Evolutionary conservation across 176 grass and related monocot species (phyloP).

Genomic region (Elymus sibiricus): DNA sequence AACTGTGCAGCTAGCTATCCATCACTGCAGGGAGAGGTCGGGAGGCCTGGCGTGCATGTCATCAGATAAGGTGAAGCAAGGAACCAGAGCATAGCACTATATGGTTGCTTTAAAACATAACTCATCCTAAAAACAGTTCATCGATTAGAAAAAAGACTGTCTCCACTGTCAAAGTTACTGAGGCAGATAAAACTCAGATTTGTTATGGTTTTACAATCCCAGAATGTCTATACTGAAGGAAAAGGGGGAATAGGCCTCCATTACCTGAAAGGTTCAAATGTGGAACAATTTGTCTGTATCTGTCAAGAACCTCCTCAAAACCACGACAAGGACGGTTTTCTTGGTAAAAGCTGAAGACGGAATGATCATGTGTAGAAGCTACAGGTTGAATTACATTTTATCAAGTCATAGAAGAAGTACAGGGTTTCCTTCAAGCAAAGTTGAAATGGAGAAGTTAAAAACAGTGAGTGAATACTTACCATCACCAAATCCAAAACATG

Average conservation of each 20-base stretch:
- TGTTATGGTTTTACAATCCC: not conserved
- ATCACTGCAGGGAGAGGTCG: not conserved
- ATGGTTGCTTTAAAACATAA: not conserved
- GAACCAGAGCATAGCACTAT: not conserved
- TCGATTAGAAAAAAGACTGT: not conserved
- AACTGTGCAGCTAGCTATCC: not conserved
- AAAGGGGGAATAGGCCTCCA: not conserved
- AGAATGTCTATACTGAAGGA: not conserved
- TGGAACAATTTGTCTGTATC: conserved; percentile 75
- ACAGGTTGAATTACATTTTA: conserved; percentile 16
- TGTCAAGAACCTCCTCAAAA: conserved; percentile 86
- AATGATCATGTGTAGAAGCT: conserved; percentile 86
- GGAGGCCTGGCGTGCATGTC: not conserved
- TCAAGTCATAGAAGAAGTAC: not conserved
- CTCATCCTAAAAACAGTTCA: not conserved
- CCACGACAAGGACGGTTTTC: conserved; percentile 66
- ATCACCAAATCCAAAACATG: conserved; percentile 98
- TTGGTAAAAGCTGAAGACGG: conserved; percentile 85
- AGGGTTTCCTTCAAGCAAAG: not conserved
- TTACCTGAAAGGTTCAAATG: conserved; percentile 91
- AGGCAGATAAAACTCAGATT: not conserved
- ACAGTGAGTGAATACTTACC: conserved; percentile 29
- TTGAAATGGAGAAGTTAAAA: conserved; percentile 11
- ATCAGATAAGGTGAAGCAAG: not conserved
- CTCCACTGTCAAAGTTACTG: not conserved